phyloP scores from a whole-genome alignment of 2,329 filamentous ascomycete genomes.

The Fusarium illudens region DNA sequence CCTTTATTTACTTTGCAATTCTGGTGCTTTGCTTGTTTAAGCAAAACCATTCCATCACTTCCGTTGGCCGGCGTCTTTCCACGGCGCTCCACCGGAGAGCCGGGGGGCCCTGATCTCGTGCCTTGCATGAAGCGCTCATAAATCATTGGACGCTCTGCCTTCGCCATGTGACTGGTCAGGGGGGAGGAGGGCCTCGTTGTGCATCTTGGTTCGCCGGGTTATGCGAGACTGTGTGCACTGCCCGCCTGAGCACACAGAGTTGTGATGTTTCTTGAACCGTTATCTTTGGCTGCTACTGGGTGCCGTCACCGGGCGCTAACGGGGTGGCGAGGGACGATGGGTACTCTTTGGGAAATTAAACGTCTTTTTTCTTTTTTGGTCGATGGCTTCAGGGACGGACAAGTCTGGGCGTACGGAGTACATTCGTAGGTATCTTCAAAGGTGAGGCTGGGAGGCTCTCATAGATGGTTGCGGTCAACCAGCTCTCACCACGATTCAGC shows the following conservation, averaged over 20 bases:
- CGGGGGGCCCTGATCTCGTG: slow-evolving; percentile 19
- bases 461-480: background rate
- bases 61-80: slow-evolving; percentile 17
- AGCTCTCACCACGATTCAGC: background rate
- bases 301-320: slow-evolving; percentile 30
- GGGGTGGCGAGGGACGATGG: slow-evolving; percentile 24
- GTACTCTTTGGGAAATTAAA: slow-evolving; percentile 35
- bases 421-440: background rate
- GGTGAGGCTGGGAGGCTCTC: background rate
- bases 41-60: slow-evolving; percentile 19
- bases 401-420: background rate
- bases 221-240: slow-evolving; percentile 22
- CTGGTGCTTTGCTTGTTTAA: slow-evolving; percentile 8
- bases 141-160: slow-evolving; percentile 5
- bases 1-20: slow-evolving; percentile 37
- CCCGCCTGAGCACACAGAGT: slow-evolving; percentile 3
- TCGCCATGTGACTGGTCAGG: slow-evolving; percentile 22
- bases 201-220: slow-evolving; percentile 21
- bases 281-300: slow-evolving; percentile 19
- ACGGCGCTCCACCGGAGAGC: slow-evolving; percentile 19
- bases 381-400: background rate
- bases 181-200: slow-evolving; percentile 9
- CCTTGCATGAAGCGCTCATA: slow-evolving; percentile 37
- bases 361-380: slow-evolving; percentile 16
- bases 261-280: background rate